Evolutionary conservation across 495 filamentous ascomycete species (phyloP).

Genomic region (Astrocystis sublimbata): DNA sequence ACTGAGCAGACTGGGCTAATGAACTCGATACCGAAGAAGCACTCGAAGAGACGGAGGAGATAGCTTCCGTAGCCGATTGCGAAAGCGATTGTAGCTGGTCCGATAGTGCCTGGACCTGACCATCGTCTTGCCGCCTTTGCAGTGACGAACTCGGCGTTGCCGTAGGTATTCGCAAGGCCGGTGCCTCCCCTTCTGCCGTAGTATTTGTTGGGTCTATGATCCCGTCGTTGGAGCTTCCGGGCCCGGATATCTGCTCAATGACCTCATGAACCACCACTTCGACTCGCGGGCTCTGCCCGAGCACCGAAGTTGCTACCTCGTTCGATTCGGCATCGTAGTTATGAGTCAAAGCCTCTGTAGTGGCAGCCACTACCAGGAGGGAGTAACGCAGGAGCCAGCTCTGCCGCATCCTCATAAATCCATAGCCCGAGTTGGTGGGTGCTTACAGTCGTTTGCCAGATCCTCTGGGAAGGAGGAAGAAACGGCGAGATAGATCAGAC

Average conservation of each 20-base stretch:
- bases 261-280: background rate
- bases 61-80: slow-evolving; percentile 37
- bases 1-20: slow-evolving; percentile 32
- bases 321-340: slow-evolving; percentile 18
- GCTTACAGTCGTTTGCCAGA: slow-evolving; percentile 22
- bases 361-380: slow-evolving; percentile 32
- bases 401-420: slow-evolving; percentile 31
- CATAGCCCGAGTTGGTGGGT: slow-evolving; percentile 25
- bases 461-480: slow-evolving; percentile 20
- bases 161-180: slow-evolving; percentile 20
- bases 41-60: slow-evolving; percentile 35
- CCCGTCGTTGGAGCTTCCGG: slow-evolving; percentile 17
- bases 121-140: slow-evolving; percentile 40
- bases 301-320: background rate
- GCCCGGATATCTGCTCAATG: slow-evolving; percentile 5
- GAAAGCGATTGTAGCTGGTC: slow-evolving; percentile 37
- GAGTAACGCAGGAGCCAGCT: slow-evolving; percentile 31
- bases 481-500: slow-evolving; percentile 9
- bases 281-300: background rate
- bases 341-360: slow-evolving; percentile 27
- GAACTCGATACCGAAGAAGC: slow-evolving; percentile 32
- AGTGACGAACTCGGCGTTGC: slow-evolving; percentile 22
- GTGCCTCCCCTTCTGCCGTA: slow-evolving; percentile 23
- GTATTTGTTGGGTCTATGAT: slow-evolving; percentile 17
- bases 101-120: slow-evolving; percentile 44